A percentile compares a stretch with the other conserved stretches of the same genome.
Conservation (phyloP, 257 asterid genomes). For the Scutellaria minor region DNA sequence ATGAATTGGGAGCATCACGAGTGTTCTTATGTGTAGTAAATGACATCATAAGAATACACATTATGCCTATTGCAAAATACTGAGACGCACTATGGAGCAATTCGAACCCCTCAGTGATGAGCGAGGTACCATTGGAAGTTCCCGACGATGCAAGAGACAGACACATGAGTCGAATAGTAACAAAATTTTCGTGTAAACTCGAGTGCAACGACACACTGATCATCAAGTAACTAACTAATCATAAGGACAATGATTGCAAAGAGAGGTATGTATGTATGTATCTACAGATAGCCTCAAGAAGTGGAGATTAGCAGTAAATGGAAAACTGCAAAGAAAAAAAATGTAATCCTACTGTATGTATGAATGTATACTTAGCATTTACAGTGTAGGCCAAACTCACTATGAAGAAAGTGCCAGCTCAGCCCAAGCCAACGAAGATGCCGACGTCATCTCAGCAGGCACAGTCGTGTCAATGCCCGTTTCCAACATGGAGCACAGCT, state of each 20-base stretch:
- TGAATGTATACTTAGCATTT: slow-evolving; percentile 35
- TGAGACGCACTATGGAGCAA: too few relatives aligned
- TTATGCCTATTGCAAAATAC: too few relatives aligned
- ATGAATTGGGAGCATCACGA: too few relatives aligned
- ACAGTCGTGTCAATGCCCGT: slow-evolving; percentile 69
- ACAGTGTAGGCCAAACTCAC: slow-evolving; percentile 44
- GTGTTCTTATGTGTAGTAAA: too few relatives aligned
- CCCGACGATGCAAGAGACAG: too few relatives aligned
- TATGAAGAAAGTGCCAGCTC: slow-evolving; percentile 86
- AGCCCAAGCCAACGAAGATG: slow-evolving; percentile 90
- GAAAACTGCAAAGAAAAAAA: slow-evolving; percentile 6
- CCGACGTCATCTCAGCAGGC: slow-evolving; percentile 66
- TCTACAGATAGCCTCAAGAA: slow-evolving; percentile 11
- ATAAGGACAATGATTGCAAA: neutral
- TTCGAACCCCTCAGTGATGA: too few relatives aligned
- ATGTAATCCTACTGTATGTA: slow-evolving; percentile 4
- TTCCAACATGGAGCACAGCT: slow-evolving; percentile 71
- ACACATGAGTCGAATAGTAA: too few relatives aligned
- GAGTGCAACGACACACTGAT: neutral
- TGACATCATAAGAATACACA: too few relatives aligned
- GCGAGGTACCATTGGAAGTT: too few relatives aligned
- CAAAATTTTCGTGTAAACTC: too few relatives aligned
- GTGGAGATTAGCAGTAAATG: slow-evolving; percentile 11
- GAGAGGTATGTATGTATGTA: neutral
- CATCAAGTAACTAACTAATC: too few relatives aligned